These are phyloP conservation scores for Zangia roseola DNA, from an alignment of 768 basidiomycete genomes.

Conservation along the genomic window DNA sequence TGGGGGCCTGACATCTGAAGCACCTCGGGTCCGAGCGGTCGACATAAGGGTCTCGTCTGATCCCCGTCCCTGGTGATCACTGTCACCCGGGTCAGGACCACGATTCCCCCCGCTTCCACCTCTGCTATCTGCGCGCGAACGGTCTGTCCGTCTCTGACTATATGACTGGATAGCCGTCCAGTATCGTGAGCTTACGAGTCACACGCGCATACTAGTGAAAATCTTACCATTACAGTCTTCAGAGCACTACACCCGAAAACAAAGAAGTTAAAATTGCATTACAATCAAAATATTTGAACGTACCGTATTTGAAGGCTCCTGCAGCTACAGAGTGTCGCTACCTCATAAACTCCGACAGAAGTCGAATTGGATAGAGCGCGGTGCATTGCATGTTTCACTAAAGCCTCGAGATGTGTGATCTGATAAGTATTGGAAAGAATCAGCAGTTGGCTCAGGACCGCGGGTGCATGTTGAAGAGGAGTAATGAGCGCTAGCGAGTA, in stretches of 20 bases:
- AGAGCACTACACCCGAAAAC: slow-evolving; percentile 49
- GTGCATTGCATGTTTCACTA: slow-evolving; percentile 96
- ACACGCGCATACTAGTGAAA: slow-evolving; percentile 1
- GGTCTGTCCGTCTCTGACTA: slow-evolving; percentile 67
- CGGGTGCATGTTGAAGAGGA: slow-evolving; percentile 86
- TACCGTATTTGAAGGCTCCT: slow-evolving; percentile 88
- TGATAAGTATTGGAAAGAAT: slow-evolving; percentile 83
- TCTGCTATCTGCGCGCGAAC: slow-evolving; percentile 49
- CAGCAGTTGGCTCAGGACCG: slow-evolving; percentile 84
- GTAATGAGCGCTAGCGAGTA: slow-evolving; percentile 87
- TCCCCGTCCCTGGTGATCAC: slow-evolving; percentile 35
- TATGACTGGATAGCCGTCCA: slow-evolving; percentile 53
- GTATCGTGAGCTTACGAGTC: slow-evolving; percentile 10
- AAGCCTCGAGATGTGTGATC: slow-evolving; percentile 65
- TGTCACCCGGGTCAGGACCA: slow-evolving; percentile 35
- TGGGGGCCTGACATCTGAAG: slow-evolving; percentile 59
- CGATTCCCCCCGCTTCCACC: slow-evolving; percentile 41
- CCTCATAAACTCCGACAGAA: slow-evolving; percentile 91
- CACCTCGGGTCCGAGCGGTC: slow-evolving; percentile 54
- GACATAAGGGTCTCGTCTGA: slow-evolving; percentile 34
- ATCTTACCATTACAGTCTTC: slow-evolving; percentile 78
- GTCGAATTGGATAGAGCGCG: slow-evolving; percentile 78
- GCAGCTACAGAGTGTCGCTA: slow-evolving; percentile 87
- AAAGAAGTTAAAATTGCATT: slow-evolving; percentile 11
- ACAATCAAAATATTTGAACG: slow-evolving; percentile 23